Percentiles rank a stretch among this genome's conserved stretches.
These are phyloP conservation scores for Cochlearia excelsa DNA, from an alignment of 345 rosid genomes.

Conservation along the genomic window DNA sequence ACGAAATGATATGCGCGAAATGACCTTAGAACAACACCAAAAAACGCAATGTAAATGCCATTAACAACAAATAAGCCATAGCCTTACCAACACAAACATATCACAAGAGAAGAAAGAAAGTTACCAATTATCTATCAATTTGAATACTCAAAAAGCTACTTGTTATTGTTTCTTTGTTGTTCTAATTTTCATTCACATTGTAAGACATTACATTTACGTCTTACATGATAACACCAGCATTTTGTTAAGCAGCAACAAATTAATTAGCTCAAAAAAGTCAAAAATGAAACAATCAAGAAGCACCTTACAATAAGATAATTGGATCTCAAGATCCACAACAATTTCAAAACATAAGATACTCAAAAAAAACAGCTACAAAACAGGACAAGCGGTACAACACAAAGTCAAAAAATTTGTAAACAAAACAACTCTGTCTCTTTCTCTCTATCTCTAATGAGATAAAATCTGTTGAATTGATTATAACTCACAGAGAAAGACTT, in stretches of 20 bases:
- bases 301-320: constrained; percentile 1
- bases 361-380: constrained; percentile 12
- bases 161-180: neutral
- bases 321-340: constrained; percentile 16
- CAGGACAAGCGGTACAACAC: constrained; percentile 13
- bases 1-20: too few species aligned
- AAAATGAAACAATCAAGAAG: neutral
- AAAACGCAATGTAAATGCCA: too few species aligned
- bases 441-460: neutral
- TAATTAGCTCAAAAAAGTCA: neutral
- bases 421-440: neutral
- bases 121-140: too few species aligned
- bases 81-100: too few species aligned
- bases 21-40: too few species aligned
- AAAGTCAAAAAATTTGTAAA: constrained; percentile 14
- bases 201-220: neutral
- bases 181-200: neutral
- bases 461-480: constrained; percentile 5
- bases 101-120: too few species aligned
- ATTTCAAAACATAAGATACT: constrained; percentile 15
- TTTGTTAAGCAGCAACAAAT: neutral
- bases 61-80: too few species aligned
- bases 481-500: constrained; percentile 62
- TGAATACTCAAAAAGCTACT: neutral
- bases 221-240: neutral